Evolutionary conservation across 441 rosid genomes (phyloP), one percentile per base, ranked within the genome.

Genomic region (Omphalea diandra): DNA sequence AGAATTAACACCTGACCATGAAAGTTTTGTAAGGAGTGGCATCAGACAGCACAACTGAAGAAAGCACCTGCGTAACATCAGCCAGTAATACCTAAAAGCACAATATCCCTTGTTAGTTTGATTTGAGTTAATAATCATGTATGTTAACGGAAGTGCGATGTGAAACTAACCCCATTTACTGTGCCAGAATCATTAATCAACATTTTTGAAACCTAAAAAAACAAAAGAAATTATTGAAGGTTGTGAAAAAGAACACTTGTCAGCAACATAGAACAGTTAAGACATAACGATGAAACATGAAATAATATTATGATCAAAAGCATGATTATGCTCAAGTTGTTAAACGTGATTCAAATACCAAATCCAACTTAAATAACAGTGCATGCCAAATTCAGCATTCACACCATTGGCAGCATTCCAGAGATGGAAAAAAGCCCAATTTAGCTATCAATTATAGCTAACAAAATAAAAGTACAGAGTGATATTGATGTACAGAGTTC

Each of bases 11-110:
- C 27, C 72, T 78, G 86, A 94, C 98, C 89, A 88, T 75, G 83
- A 84, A 94, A 59, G 98, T 94, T 79, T 76, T 90, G 78, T 84
- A 90, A 56, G 98, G 97, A 29, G 97, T 91, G 24, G 97, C 97
- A 79, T 91, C 91, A 59, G 98, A 94, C 74, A 91, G 74, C 77
- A 91, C 85, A 76, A 81, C 72, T 5, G 95, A 86, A 44, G 97
- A 84, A 64, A 81, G 84, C 79, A 90, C 84, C 74, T 41, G 75
- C 31, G 82, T 85, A 36, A 97, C 97, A 81, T 88, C 98, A 75
- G 85, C 90, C 68, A 84, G 87, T 78, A 84, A 73, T 72, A 87
- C 97, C 98, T 94, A 72, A 73, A 68, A n/a, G n/a, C n/a, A n/a
- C 54, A 49, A 49, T n/a, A 29, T 60, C 65, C 64, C 64, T 50